Conservation (phyloP, 1,284 basidiomycete genomes). For the Moniliophthora roreri region DNA sequence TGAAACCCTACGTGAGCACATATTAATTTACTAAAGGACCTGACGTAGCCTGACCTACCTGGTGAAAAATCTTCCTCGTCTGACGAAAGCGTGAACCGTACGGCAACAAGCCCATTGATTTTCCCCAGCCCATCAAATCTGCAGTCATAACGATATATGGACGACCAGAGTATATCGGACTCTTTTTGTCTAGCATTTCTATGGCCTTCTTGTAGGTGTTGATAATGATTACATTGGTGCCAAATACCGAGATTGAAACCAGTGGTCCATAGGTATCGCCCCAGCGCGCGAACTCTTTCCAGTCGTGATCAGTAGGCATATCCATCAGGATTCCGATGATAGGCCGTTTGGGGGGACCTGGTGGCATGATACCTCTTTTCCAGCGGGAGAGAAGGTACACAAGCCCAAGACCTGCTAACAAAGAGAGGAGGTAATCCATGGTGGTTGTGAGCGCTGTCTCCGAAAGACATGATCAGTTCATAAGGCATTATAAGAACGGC, state of each 20-base stretch:
- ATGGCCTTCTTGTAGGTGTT: slow-evolving; percentile 21
- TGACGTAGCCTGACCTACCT: no score
- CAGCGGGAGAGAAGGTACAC: background rate
- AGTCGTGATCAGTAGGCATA: slow-evolving; percentile 37
- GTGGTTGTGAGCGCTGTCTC: background rate
- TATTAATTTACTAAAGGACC: no score
- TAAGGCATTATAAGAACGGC: no score
- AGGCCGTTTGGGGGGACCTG: slow-evolving; percentile 39
- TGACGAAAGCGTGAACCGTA: slow-evolving; percentile 23
- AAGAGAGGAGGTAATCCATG: background rate
- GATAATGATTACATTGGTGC: slow-evolving; percentile 21
- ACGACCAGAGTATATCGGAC: slow-evolving; percentile 23
- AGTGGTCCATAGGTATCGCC: slow-evolving; percentile 37
- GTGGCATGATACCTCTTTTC: slow-evolving; percentile 30
- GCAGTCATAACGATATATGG: slow-evolving; percentile 21
- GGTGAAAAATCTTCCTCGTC: slow-evolving; percentile 19
- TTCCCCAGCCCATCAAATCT: slow-evolving; percentile 19
- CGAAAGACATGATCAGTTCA: no score
- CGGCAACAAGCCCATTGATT: slow-evolving; percentile 20
- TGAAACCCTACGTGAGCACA: no score
- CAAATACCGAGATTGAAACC: slow-evolving; percentile 3
- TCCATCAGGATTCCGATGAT: slow-evolving; percentile 44
- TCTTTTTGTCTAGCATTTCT: slow-evolving; percentile 26
- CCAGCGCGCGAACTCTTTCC: slow-evolving; percentile 43
- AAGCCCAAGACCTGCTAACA: background rate